Evolutionary conservation across 805 yeast species (phyloP).

Genomic region (Starmerella vaccinii): DNA sequence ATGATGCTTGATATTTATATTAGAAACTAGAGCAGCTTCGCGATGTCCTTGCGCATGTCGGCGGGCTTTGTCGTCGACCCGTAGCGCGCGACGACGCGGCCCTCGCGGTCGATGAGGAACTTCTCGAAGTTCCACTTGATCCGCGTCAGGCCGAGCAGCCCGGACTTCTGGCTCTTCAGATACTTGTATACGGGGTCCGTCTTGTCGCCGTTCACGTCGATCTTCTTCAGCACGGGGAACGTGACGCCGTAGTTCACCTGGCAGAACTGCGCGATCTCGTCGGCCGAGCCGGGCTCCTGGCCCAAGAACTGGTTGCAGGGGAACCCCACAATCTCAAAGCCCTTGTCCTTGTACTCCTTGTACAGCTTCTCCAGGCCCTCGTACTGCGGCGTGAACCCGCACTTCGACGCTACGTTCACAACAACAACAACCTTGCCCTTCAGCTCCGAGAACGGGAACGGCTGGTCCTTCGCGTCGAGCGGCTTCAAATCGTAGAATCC

Average conservation of each 20-base stretch:
- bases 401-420: conserved; percentile 84
- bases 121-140: conserved; percentile 77
- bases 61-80: conserved; percentile 63
- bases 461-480: conserved; percentile 47
- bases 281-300: conserved; percentile 62
- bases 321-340: conserved; percentile 65
- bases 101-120: conserved; percentile 50
- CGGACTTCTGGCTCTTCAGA: conserved; percentile 57
- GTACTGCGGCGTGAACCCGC: conserved; percentile 72
- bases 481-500: conserved; percentile 61
- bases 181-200: conserved; percentile 73
- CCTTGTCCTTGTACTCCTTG: conserved; percentile 52
- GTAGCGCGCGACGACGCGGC: conserved; percentile 52
- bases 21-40: conserved; percentile 42
- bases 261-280: conserved; percentile 67
- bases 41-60: conserved; percentile 47
- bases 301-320: conserved; percentile 86
- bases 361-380: conserved; percentile 60
- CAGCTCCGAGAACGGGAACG: conserved; percentile 49
- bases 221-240: conserved; percentile 78
- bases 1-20: neutral
- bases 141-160: conserved; percentile 55
- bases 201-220: conserved; percentile 79
- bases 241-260: conserved; percentile 75
- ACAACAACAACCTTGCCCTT: conserved; percentile 74